A percentile compares a stretch with the other conserved stretches of the same genome.
Conservation (phyloP, 768 basidiomycete genomes). For the Collybia sordida region DNA sequence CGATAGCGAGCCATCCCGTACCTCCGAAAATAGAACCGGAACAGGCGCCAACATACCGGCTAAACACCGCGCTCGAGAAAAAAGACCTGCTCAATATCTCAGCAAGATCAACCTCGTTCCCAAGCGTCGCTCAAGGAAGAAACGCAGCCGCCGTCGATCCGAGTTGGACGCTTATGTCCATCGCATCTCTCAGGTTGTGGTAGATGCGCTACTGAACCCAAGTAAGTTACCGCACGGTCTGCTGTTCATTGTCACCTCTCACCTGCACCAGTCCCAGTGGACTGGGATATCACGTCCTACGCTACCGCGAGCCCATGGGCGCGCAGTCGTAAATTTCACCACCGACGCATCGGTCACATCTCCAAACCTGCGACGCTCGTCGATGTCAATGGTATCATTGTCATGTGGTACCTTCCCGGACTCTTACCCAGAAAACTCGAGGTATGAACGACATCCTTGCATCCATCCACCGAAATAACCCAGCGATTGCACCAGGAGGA, state of each 20-base stretch:
- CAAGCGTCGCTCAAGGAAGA: no score
- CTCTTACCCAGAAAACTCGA: not conserved
- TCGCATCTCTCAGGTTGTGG: not conserved
- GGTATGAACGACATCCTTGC: no score
- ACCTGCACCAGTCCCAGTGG: not conserved
- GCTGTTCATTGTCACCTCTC: not conserved
- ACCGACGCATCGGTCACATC: not conserved
- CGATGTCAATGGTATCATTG: not conserved
- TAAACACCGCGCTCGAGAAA: no score
- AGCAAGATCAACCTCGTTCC: no score
- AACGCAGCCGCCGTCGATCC: not conserved
- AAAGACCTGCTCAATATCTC: no score
- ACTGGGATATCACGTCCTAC: constrained; percentile 1
- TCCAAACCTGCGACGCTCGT: not conserved
- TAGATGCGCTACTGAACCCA: not conserved
- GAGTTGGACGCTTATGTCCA: not conserved
- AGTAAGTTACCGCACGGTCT: not conserved
- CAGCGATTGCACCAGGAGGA: no score
- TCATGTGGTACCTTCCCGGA: not conserved
- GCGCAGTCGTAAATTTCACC: not conserved
- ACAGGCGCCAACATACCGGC: no score
- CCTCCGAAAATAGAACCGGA: no score
- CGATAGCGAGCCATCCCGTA: no score
- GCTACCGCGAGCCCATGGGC: not conserved
- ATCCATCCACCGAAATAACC: no score